phyloP scores from a whole-genome alignment of 176 grass and related monocot species.

The Triticum dicoccoides region DNA sequence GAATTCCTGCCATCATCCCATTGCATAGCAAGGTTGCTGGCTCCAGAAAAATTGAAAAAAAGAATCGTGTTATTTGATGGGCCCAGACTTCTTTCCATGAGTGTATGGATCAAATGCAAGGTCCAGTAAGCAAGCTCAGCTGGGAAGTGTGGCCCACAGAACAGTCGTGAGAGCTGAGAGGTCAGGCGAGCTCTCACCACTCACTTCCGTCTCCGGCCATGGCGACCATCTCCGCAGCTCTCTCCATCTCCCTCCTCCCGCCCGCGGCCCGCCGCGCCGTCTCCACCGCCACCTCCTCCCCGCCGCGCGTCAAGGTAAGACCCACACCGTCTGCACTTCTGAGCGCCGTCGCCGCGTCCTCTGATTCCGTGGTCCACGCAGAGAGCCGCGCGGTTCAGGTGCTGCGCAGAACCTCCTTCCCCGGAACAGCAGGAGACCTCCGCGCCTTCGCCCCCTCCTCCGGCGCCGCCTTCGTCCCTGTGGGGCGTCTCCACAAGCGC shows the following conservation, averaged over 20 bases:
- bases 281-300: neutral
- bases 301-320: slow-evolving; percentile 30
- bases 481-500: slow-evolving; percentile 61
- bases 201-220: slow-evolving; percentile 40
- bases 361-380: slow-evolving; percentile 16
- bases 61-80: too few relatives aligned
- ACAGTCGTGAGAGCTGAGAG: neutral
- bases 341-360: neutral
- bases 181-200: slow-evolving; percentile 33
- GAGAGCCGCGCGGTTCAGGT: slow-evolving; percentile 38
- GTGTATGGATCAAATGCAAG: too few relatives aligned
- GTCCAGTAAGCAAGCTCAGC: too few relatives aligned
- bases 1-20: too few relatives aligned
- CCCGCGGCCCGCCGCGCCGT: neutral
- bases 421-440: slow-evolving; percentile 27
- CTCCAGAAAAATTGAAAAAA: too few relatives aligned
- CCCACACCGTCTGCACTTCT: neutral
- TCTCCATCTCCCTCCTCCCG: slow-evolving; percentile 40
- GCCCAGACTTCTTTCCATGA: too few relatives aligned
- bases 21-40: too few relatives aligned
- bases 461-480: slow-evolving; percentile 10
- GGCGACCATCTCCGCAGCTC: slow-evolving; percentile 47
- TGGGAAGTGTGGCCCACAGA: too few relatives aligned
- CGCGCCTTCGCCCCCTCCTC: neutral
- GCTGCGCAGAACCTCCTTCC: slow-evolving; percentile 42